Base-by-base conservation (phyloP, 1,139 yeast species). In the Maudiozyma humilis region DNA sequence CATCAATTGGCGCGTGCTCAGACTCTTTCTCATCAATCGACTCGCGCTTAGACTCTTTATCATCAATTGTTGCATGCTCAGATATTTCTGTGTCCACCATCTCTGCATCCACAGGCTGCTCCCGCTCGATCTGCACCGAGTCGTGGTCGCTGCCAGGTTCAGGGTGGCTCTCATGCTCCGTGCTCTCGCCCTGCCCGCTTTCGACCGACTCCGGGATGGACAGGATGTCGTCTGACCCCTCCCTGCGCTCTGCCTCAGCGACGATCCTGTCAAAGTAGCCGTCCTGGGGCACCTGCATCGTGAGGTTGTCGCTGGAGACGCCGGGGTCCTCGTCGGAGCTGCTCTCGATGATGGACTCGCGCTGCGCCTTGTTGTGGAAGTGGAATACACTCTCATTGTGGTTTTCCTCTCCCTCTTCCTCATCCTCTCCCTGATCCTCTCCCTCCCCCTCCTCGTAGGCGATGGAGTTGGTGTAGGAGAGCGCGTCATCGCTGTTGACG, bases 191-290 rank as follows among this genome's bases (percentile, higher is more conserved):
- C n/a, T n/a, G n/a, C n/a, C n/a, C 27, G 23, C 39, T 36, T 4
- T 19, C 30, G 13, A 36, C 31, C 2, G 39, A 36, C 3, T 30
- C 13, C 15, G 39, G 39, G 7, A 36, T 36, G 17, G 39, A 36
- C 5, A 36, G 20, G 6, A 36, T 36, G 16, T 36, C 39, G 16
- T 16, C 38, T 35, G 8, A 18, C 18, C 1, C 39, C 45, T 16
- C 45, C 41, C 12, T 47, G 47, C 12, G 40, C 46, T 19, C 42
- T 47, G 10, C 27, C 5, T 47, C 48, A n/a, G 46, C 30, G 14
- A 56, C 43, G 50, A 56, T 52, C 18, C 50, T 48, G 20, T 50
- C 47, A 42, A 55, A 56, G 44, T 57, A 57, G 2, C 61, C 62
- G 4, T 58, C 49, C 38, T 51, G 48, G 6, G 56, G 47, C 27